Evolutionary conservation across 2,329 filamentous ascomycete species (phyloP).

Genomic region (Aspergillus fijiensis): DNA sequence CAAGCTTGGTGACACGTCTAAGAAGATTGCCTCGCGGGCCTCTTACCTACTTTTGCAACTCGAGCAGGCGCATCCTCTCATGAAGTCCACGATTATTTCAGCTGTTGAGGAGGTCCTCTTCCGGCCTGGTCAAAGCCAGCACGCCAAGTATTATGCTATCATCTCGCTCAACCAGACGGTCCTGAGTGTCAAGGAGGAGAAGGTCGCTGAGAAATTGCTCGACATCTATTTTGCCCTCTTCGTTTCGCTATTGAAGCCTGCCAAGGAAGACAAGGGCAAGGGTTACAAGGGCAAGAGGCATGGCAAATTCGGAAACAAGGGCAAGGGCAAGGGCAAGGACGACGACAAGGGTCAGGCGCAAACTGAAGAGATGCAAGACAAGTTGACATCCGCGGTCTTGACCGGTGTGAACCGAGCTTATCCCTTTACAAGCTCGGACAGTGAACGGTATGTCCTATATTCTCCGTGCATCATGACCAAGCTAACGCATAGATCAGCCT

Average conservation of each 20-base stretch:
- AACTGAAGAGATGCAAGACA: slow-evolving; percentile 76
- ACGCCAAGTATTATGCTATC: slow-evolving; percentile 92
- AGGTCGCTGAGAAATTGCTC: slow-evolving; percentile 75
- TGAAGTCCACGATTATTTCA: slow-evolving; percentile 86
- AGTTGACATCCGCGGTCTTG: slow-evolving; percentile 85
- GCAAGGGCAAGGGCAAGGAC: slow-evolving; percentile 54
- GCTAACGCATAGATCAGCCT: slow-evolving; percentile 53
- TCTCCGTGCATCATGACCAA: slow-evolving; percentile 1
- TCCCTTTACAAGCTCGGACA: slow-evolving; percentile 82
- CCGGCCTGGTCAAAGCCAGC: slow-evolving; percentile 78
- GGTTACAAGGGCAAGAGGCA: slow-evolving; percentile 31
- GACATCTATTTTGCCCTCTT: slow-evolving; percentile 93
- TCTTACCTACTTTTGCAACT: slow-evolving; percentile 93
- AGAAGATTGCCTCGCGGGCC: slow-evolving; percentile 90
- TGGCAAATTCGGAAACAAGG: slow-evolving; percentile 39
- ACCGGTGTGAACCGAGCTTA: slow-evolving; percentile 95
- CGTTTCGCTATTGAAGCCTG: slow-evolving; percentile 72
- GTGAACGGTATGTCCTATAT: slow-evolving; percentile 59
- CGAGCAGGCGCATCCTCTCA: slow-evolving; percentile 81
- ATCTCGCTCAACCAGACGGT: slow-evolving; percentile 98
- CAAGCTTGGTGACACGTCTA: slow-evolving; percentile 92
- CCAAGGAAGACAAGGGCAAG: slow-evolving; percentile 39
- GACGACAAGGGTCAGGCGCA: slow-evolving; percentile 39
- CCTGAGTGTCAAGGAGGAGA: slow-evolving; percentile 77
- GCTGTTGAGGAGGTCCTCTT: slow-evolving; percentile 87